These are phyloP conservation scores for Lodderomyces margitis DNA, from an alignment of 1,139 yeast species.

Conservation along the genomic window DNA sequence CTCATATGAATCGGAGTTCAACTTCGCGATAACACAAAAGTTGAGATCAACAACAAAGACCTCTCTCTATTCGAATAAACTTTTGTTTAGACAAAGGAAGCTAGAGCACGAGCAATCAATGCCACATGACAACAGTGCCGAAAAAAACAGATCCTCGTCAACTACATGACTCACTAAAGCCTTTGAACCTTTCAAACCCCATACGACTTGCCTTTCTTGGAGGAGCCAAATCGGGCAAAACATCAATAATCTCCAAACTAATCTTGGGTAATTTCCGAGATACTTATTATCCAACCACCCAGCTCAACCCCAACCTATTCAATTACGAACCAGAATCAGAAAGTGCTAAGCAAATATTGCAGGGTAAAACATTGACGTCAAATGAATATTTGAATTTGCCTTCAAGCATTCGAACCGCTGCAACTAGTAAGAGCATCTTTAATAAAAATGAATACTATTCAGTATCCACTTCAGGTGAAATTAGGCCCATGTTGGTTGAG, in stretches of 20 bases:
- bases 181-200: slow-evolving; percentile 36
- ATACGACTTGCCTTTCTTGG: slow-evolving; percentile 58
- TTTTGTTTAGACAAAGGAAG: too few relatives aligned
- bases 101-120: too few relatives aligned
- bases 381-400: not conserved
- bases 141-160: slow-evolving; percentile 1
- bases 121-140: not conserved
- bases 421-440: not conserved
- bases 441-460: slow-evolving; percentile 19
- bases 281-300: slow-evolving; percentile 67
- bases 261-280: slow-evolving; percentile 48
- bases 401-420: not conserved
- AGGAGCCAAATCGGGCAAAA: slow-evolving; percentile 51
- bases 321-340: slow-evolving; percentile 45
- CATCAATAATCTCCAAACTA: slow-evolving; percentile 51
- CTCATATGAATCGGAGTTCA: not conserved
- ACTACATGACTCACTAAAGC: slow-evolving; percentile 11
- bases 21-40: not conserved
- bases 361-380: not conserved
- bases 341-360: slow-evolving; percentile 7
- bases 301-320: slow-evolving; percentile 52
- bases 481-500: slow-evolving; percentile 63
- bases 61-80: too few relatives aligned
- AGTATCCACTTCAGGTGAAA: slow-evolving; percentile 19
- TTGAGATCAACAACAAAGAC: not conserved